Evolutionary conservation across 2,329 filamentous ascomycete genomes (phyloP).

Genomic region (Alternaria sp.): DNA sequence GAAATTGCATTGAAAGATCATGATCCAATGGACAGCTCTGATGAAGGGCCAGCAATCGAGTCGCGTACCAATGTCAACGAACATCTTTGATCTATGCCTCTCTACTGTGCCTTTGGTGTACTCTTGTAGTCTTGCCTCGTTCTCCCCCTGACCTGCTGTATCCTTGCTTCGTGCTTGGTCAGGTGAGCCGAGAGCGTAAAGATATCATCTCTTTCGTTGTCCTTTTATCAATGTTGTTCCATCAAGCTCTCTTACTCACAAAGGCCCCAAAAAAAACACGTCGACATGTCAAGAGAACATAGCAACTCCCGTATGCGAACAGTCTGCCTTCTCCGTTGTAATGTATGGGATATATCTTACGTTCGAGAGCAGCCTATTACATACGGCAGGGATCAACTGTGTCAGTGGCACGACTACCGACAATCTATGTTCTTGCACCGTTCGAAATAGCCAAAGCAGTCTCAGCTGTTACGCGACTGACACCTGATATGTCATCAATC

Average conservation of each 20-base stretch:
- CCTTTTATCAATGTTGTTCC: neutral
- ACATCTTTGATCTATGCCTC: neutral
- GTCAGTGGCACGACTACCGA: too few relatives aligned
- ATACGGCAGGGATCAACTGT: too few relatives aligned
- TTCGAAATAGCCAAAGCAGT: too few relatives aligned
- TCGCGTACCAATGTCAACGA: neutral
- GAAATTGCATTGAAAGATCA: slow-evolving; percentile 1
- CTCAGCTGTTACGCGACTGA: too few relatives aligned
- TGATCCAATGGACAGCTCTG: neutral
- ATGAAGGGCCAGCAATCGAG: neutral
- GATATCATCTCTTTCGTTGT: neutral
- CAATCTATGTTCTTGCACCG: too few relatives aligned
- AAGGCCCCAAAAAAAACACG: neutral
- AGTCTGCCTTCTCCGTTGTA: neutral
- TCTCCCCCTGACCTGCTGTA: neutral
- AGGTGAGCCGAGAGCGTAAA: neutral
- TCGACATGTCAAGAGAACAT: neutral
- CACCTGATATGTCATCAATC: too few relatives aligned
- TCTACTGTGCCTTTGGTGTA: neutral
- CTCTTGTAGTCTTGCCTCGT: neutral
- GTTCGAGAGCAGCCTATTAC: too few relatives aligned
- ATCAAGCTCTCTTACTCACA: neutral
- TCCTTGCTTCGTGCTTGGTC: neutral
- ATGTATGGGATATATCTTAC: too few relatives aligned
- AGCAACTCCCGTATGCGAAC: neutral